These are phyloP conservation scores for Gnomoniopsis smithogilvyi DNA, from an alignment of 2,329 filamentous ascomycete genomes.

Conservation along the genomic window DNA sequence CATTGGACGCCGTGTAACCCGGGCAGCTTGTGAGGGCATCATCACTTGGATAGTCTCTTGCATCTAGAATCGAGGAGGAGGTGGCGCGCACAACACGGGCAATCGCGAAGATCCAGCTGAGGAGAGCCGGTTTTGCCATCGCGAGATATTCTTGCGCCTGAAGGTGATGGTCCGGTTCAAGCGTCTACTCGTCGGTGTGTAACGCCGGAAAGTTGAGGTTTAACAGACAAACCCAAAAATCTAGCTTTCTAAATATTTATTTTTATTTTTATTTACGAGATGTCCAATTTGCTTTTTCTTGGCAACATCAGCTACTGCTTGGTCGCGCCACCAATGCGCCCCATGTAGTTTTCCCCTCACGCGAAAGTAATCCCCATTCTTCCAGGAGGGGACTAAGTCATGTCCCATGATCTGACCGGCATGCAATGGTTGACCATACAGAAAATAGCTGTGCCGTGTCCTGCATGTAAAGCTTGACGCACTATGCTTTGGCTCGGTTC, in stretches of 20 bases:
- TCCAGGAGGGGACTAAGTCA: neutral
- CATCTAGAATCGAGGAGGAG: neutral
- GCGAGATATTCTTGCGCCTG: neutral
- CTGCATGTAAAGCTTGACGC: neutral
- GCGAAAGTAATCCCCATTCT: neutral
- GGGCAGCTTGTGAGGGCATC: conserved; percentile 45
- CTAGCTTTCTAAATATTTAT: no score
- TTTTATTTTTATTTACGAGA: neutral
- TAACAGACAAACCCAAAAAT: neutral
- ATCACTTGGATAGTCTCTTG: conserved; percentile 23
- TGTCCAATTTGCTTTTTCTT: neutral
- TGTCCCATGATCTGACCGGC: neutral
- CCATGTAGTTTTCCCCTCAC: neutral
- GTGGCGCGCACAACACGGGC: conserved; percentile 15
- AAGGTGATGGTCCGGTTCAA: neutral
- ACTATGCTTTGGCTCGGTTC: neutral
- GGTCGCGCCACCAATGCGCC: neutral
- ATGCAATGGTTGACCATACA: neutral
- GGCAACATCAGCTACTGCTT: neutral
- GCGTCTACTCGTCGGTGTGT: neutral
- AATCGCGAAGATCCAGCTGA: conserved; percentile 19
- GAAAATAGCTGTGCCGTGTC: neutral
- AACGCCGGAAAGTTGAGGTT: neutral
- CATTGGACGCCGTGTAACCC: conserved; percentile 58
- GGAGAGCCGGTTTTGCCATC: conserved; percentile 11